Percentiles rank a stretch among this genome's conserved stretches.
These are phyloP conservation scores for Geotrichum reessii DNA, from an alignment of 1,139 yeast species.

Conservation along the genomic window DNA sequence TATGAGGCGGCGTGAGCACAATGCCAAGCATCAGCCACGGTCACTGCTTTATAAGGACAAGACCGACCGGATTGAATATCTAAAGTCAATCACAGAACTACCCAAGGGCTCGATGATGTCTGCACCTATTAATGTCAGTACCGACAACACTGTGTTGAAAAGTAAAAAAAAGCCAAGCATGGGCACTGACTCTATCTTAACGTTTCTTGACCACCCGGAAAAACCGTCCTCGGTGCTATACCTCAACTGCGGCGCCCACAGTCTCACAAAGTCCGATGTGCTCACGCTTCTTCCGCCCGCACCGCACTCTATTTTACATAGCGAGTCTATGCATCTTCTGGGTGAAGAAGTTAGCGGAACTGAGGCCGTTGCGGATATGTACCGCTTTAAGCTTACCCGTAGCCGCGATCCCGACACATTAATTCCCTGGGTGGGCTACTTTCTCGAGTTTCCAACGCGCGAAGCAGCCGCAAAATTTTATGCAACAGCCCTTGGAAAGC, in stretches of 20 bases:
- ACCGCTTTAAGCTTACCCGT: conserved; percentile 36
- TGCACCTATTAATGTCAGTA: not conserved
- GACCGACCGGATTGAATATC: not conserved
- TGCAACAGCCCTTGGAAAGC: conserved; percentile 45
- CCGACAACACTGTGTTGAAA: not conserved
- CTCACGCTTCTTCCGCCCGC: conserved; percentile 29
- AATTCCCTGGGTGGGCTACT: conserved; percentile 46
- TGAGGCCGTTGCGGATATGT: not conserved
- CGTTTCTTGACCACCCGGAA: conserved; percentile 9
- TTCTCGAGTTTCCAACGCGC: conserved; percentile 45
- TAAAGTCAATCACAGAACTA: not conserved
- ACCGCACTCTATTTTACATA: not conserved
- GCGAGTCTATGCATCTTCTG: not conserved
- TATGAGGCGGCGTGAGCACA: not conserved
- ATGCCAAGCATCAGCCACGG: not conserved
- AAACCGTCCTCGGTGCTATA: conserved; percentile 28
- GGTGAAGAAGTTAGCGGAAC: conserved; percentile 9
- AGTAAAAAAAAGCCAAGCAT: not conserved
- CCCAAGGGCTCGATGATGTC: not conserved
- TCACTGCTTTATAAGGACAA: not conserved
- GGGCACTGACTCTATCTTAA: not conserved
- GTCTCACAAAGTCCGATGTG: conserved; percentile 32
- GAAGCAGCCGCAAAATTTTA: conserved; percentile 49
- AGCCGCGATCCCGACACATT: conserved; percentile 46
- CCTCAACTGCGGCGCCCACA: conserved; percentile 33